Conservation (phyloP, 176 grass and related monocot species). For the Saccharum officinarum region DNA sequence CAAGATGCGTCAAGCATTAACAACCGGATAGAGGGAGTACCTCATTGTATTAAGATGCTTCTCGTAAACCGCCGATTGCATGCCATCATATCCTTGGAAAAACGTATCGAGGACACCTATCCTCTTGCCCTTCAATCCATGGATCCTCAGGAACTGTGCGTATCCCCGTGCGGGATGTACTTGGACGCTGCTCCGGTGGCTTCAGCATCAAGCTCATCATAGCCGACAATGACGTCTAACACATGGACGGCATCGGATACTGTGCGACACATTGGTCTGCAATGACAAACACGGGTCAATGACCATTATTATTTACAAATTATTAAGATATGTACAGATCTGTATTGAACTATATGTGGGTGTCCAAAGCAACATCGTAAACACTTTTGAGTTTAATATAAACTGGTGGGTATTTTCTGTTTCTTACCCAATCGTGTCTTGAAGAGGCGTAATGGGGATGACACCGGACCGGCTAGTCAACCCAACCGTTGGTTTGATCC, state of each 20-base stretch:
- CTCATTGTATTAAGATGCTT: conserved; percentile 51
- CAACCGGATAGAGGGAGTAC: background rate
- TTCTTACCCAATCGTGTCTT: no score
- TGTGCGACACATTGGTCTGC: conserved; percentile 56
- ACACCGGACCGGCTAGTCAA: no score
- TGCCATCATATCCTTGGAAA: background rate
- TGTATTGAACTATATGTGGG: no score
- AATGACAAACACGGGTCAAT: background rate
- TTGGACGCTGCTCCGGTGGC: conserved; percentile 45
- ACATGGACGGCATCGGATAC: conserved; percentile 52
- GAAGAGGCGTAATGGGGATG: no score
- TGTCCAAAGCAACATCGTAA: no score
- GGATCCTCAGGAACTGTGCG: conserved; percentile 49
- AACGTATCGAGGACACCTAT: conserved; percentile 38
- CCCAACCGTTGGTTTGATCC: no score
- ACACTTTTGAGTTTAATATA: no score
- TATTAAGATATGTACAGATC: no score
- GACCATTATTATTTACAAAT: no score
- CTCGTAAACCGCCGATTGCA: background rate
- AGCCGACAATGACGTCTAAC: conserved; percentile 59
- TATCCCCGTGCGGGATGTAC: conserved; percentile 59
- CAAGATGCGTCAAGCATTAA: no score
- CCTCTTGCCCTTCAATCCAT: conserved; percentile 56
- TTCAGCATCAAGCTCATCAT: conserved; percentile 41
- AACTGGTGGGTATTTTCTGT: no score